Evolutionary conservation across 148 eudicot species (phyloP).

Genomic region (Amaranthus hypochondriacus): DNA sequence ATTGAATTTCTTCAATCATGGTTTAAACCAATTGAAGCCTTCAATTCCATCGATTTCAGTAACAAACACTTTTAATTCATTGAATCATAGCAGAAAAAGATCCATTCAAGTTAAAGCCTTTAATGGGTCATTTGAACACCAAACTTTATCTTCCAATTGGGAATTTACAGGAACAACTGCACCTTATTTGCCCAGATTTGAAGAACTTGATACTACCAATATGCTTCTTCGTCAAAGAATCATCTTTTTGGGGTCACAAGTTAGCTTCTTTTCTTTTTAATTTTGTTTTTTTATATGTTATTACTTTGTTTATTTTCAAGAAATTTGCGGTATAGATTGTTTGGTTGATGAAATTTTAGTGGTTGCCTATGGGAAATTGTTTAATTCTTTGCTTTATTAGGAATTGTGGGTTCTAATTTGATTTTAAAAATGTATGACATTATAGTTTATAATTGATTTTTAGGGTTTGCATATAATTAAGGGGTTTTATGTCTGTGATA

Average conservation of each 20-base stretch:
- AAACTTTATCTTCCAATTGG: slow-evolving; percentile 54
- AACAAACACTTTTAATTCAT: neutral
- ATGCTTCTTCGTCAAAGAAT: slow-evolving; percentile 96
- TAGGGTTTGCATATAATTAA: neutral
- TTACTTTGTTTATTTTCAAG: neutral
- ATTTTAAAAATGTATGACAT: too few relatives aligned
- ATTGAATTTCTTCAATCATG: slow-evolving; percentile 26
- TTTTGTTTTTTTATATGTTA: neutral
- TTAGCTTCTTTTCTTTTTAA: slow-evolving; percentile 8
- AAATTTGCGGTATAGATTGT: neutral
- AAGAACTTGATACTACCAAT: slow-evolving; percentile 83
- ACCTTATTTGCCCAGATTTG: slow-evolving; percentile 65
- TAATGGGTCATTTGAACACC: slow-evolving; percentile 17
- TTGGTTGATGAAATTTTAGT: neutral
- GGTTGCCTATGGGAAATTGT: neutral
- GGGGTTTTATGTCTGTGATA: neutral
- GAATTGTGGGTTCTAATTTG: neutral
- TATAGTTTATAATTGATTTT: neutral
- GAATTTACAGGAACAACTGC: slow-evolving; percentile 39
- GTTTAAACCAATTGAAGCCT: slow-evolving; percentile 19
- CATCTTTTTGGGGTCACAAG: slow-evolving; percentile 83
- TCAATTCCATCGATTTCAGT: slow-evolving; percentile 17
- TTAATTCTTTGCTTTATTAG: neutral
- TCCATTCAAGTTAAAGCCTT: slow-evolving; percentile 32
- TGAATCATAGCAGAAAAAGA: slow-evolving; percentile 11